Base-by-base conservation (phyloP, 805 yeast genomes). In the Saturnispora diversa region DNA sequence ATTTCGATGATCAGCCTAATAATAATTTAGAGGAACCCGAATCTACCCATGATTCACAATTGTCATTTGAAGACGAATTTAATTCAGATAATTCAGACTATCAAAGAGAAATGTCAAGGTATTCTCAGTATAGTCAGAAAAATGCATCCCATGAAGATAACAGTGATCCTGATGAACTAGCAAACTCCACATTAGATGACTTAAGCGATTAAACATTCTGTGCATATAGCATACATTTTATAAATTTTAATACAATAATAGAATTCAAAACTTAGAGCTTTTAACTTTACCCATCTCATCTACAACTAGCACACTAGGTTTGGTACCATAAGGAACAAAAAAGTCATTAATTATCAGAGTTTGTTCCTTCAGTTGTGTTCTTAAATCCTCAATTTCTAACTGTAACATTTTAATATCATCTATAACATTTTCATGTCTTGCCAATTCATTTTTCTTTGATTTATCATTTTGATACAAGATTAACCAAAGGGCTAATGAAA, bases 401-500 rank as follows among this genome's bases (percentile, higher is more conserved):
- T 84, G 90, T 16, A 84, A 61, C 3, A 76, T 69, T 38, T 69
- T 60, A 29, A 85, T 79, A 55, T 84, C 94, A 51, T 80, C 87
- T n/a, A 74, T 75, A 6, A 84, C 72, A 0, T 72, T 68, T 42
- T 78, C 86, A 43, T 80, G 69, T 44, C 84, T 71, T 29, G 65
- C 64, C 40, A 64, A 58, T 47, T 80, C 84, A 60, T 81, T 82
- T 52, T 71, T 69, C 30, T 84, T 65, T 34, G 82, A 75, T 50
- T 90, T 69, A 51, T 71, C 67, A 21, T 84, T 72, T 55, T 86
- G 95, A 54, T 71, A 84, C 10, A 85, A 53, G 9, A 86, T 77
- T 40, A 83, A 68, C 1, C 80, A 69, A 5, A 94, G 92, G 1
- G 92, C 94, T 19, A 86, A 90, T 21, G 80, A 64, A 50, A 86